These are phyloP conservation scores for Naganishia antarctica DNA, from an alignment of 768 basidiomycete species.

Conservation along the genomic window DNA sequence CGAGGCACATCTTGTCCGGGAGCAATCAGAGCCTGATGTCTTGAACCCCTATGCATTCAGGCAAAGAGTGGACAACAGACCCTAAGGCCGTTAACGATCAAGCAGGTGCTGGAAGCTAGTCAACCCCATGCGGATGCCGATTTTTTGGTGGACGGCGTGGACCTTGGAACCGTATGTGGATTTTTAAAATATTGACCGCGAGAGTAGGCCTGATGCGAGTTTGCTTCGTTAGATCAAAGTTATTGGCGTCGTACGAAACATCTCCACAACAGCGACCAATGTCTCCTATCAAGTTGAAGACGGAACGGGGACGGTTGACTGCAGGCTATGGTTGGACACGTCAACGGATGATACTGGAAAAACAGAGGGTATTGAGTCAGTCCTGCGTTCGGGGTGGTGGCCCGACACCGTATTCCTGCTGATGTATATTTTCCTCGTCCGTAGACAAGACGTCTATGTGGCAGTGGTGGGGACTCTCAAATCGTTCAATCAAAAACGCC, in stretches of 20 bases:
- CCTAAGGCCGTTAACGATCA: slow-evolving; percentile 69
- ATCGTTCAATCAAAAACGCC: slow-evolving; percentile 70
- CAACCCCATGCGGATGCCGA: slow-evolving; percentile 85
- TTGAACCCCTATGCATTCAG: not conserved
- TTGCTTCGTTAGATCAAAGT: slow-evolving; percentile 59
- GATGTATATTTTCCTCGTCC: not conserved
- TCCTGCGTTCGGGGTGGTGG: not conserved
- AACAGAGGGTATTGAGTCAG: slow-evolving; percentile 48
- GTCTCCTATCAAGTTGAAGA: slow-evolving; percentile 76
- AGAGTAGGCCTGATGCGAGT: not conserved
- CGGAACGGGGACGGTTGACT: slow-evolving; percentile 59
- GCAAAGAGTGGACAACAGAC: slow-evolving; percentile 46
- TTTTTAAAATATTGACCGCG: not conserved
- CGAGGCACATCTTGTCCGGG: no score
- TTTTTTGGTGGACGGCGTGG: slow-evolving; percentile 73
- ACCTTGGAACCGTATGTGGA: slow-evolving; percentile 69
- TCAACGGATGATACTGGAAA: slow-evolving; percentile 56
- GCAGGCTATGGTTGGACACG: slow-evolving; percentile 65
- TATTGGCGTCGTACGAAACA: slow-evolving; percentile 66
- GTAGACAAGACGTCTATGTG: slow-evolving; percentile 70
- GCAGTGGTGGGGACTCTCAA: slow-evolving; percentile 78
- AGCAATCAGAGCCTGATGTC: no score
- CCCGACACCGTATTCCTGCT: not conserved
- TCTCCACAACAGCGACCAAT: slow-evolving; percentile 72
- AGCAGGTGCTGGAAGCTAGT: slow-evolving; percentile 68